Conservation (phyloP, 116 monocot species). For the Posidonia oceanica region DNA sequence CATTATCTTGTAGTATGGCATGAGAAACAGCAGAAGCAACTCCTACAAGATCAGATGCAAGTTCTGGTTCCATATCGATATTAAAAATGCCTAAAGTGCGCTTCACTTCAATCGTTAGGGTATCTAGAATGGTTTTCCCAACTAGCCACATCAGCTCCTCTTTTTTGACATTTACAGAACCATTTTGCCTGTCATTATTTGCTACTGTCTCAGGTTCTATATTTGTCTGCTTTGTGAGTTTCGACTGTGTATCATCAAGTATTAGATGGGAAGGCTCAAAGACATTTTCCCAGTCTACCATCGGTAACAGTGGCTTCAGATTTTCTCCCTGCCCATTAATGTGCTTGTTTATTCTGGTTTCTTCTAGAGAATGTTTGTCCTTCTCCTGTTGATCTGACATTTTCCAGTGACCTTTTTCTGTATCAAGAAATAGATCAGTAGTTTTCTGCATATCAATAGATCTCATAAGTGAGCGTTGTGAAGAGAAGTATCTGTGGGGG, state of each 20-base stretch:
- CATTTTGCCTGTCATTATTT: constrained; percentile 1
- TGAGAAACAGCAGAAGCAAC: constrained; percentile 36
- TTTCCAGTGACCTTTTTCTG: constrained; percentile 79
- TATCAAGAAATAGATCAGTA: constrained; percentile 82
- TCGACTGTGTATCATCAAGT: constrained; percentile 17
- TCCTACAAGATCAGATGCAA: constrained; percentile 42
- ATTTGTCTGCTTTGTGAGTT: not conserved
- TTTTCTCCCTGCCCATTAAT: constrained; percentile 13
- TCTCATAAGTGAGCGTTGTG: constrained; percentile 23
- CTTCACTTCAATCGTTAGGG: constrained; percentile 60
- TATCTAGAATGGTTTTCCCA: constrained; percentile 30
- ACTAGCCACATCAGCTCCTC: constrained; percentile 29
- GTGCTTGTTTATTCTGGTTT: constrained; percentile 8
- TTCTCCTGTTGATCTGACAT: constrained; percentile 39
- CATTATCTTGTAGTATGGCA: constrained; percentile 25
- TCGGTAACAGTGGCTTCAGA: constrained; percentile 3
- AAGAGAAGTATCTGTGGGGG: constrained; percentile 20
- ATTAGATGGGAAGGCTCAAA: constrained; percentile 61
- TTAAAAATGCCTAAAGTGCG: constrained; percentile 41
- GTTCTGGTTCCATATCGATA: constrained; percentile 22
- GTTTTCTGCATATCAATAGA: constrained; percentile 25
- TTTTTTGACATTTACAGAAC: constrained; percentile 12
- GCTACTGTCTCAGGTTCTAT: not conserved
- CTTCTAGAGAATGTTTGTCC: constrained; percentile 11
- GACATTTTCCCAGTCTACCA: constrained; percentile 16